These are phyloP conservation scores for Simplicillium sp. DNA, from an alignment of 2,329 filamentous ascomycete genomes.

Conservation along the genomic window DNA sequence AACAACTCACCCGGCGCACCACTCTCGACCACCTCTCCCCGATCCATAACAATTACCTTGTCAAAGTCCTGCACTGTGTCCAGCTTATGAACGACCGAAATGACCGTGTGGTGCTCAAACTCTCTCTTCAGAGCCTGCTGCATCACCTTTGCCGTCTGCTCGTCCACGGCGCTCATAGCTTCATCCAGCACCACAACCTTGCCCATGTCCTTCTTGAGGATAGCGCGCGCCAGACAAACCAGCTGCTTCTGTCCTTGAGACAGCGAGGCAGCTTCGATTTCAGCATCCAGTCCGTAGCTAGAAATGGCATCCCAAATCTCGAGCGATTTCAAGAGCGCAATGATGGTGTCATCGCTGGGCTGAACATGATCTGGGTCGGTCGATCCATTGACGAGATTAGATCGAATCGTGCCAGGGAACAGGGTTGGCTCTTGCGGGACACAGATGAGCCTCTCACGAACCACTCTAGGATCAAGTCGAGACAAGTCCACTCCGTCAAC, in stretches of 20 bases:
- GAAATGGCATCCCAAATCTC: constrained; percentile 30
- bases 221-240: not conserved
- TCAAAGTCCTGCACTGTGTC: not conserved
- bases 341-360: constrained; percentile 29
- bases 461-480: constrained; percentile 10
- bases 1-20: not conserved
- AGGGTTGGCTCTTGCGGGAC: constrained; percentile 44
- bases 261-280: constrained; percentile 18
- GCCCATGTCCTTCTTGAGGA: not conserved
- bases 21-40: not conserved
- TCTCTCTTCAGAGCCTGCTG: not conserved
- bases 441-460: constrained; percentile 24
- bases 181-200: not conserved
- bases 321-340: constrained; percentile 31
- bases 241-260: constrained; percentile 16
- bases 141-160: not conserved
- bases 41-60: not conserved
- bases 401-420: constrained; percentile 35
- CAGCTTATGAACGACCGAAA: not conserved
- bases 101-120: not conserved
- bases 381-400: constrained; percentile 25
- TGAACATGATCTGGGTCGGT: constrained; percentile 24
- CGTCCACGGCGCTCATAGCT: not conserved
- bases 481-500: constrained; percentile 10
- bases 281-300: constrained; percentile 25